phyloP scores from a whole-genome alignment of 139 green algal genomes.

The Ettlia oleoabundans region DNA sequence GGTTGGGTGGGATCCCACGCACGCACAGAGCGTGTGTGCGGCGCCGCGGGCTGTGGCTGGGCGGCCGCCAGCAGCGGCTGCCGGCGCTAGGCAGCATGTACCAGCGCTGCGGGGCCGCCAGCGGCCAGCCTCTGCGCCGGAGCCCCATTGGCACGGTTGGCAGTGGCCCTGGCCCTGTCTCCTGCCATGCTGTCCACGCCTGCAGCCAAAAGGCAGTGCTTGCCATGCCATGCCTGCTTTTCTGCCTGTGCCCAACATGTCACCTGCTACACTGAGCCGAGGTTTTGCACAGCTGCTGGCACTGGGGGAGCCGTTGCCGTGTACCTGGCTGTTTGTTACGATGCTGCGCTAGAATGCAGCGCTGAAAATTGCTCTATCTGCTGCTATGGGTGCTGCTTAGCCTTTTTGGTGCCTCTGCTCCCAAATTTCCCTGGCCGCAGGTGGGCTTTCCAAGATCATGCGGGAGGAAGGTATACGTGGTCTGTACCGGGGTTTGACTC shows the following conservation, averaged over 20 bases:
- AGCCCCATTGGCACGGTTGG: too few species aligned
- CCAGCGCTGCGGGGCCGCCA: neutral
- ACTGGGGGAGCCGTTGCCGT: too few species aligned
- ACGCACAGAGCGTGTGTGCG: neutral
- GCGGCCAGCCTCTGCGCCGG: too few species aligned
- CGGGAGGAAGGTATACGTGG: constrained; percentile 81
- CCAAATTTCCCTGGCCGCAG: constrained; percentile 48
- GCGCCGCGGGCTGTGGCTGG: neutral
- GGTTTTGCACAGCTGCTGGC: too few species aligned
- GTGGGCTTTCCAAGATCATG: constrained; percentile 81
- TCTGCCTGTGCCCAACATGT: neutral
- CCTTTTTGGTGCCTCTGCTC: neutral
- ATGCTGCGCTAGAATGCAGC: too few species aligned
- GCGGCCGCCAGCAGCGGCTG: neutral
- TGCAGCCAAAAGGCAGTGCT: too few species aligned
- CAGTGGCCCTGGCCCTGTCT: too few species aligned
- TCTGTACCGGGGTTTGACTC: constrained; percentile 92
- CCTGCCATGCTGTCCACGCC: too few species aligned
- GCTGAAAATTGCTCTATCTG: too few species aligned
- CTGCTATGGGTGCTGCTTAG: neutral
- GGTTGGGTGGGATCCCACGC: neutral
- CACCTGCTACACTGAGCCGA: neutral
- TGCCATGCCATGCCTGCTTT: too few species aligned
- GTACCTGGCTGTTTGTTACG: too few species aligned
- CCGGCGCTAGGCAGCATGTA: neutral